Base-by-base conservation (phyloP, 2,329 filamentous ascomycete species). In the Paramyrothecium sp. region DNA sequence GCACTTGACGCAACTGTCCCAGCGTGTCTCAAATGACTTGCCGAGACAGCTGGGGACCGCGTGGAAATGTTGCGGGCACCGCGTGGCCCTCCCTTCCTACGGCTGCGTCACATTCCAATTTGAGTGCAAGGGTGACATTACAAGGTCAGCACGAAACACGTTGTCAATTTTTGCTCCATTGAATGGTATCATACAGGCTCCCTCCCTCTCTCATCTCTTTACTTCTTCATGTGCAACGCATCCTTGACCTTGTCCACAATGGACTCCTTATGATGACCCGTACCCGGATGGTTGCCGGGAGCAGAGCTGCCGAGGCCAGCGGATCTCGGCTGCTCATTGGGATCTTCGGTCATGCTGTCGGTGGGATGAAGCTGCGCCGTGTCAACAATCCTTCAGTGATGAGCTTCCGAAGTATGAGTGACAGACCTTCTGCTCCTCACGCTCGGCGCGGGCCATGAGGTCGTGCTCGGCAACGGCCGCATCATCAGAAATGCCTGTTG, bases 361-460 rank as follows among this genome's bases (percentile, higher is more conserved):
- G 16, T 53, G 20, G 51, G 51, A 5, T 68, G 66, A 41, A 68
- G n/a, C 66, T 68, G 22, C 3, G n/a, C n/a, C 1, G 17, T 2
- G 51, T 53, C 19, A 53, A 30, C 33, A 41, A n/a, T n/a, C 7
- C 16, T 8, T 26, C 44, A 12, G n/a, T 5, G 20, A 8, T 5
- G 20, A 47, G 20, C 10, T 21, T 50, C 20, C 13, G 10, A 16
- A 17, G 34, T 4, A 3, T 33, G 5, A 21, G 30, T 8, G 33
- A 12, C 60, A 16, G 30, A 68, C 69, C 54, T 62, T 65, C 53
- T 73, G 70, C 54, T 73, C 70, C 50, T 73, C 69, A 1, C 65
- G n/a, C 53, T 73, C 71, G 30, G 71, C 71, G 3, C 64, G 55
- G 52, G 73, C 70, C 19, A 73, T 73, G 49, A 73, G 63, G 19